Percentiles rank a stretch among this genome's conserved stretches.
These are phyloP conservation scores for Cercophora newfieldiana DNA, from an alignment of 495 filamentous ascomycete species.

Conservation along the genomic window DNA sequence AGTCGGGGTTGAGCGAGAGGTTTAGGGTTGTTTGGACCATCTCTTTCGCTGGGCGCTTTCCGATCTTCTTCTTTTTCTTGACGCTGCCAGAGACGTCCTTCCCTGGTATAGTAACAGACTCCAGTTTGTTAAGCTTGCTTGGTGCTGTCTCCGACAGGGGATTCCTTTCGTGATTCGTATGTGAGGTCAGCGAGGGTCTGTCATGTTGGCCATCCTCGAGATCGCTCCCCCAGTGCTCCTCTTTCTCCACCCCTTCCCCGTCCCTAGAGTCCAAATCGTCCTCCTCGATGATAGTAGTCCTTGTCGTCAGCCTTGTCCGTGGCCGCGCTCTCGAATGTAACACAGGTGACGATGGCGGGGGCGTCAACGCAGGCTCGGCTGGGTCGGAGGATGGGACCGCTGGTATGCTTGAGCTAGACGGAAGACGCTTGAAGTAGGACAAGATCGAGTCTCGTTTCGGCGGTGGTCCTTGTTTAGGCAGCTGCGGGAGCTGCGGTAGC, in stretches of 20 bases:
- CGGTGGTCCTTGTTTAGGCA: neutral
- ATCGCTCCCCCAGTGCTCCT: neutral
- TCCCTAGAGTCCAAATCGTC: neutral
- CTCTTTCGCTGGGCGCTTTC: conserved; percentile 26
- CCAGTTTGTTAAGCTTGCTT: neutral
- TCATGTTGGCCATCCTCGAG: neutral
- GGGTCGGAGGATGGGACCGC: conserved; percentile 12
- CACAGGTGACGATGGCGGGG: conserved; percentile 35
- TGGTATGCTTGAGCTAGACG: conserved; percentile 20
- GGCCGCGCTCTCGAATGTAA: conserved; percentile 20
- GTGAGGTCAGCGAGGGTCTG: neutral
- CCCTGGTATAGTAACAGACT: neutral
- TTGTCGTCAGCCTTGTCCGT: conserved; percentile 41
- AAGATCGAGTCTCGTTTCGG: conserved; percentile 41
- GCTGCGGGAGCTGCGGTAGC: neutral
- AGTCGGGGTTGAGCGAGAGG: conserved; percentile 35
- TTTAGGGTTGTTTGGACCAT: conserved; percentile 48
- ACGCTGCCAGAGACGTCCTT: neutral
- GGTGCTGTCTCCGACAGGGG: neutral
- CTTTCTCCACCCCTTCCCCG: neutral
- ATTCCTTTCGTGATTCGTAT: neutral
- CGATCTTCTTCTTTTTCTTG: conserved; percentile 10
- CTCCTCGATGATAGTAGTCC: conserved; percentile 16
- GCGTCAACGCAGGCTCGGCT: conserved; percentile 17
- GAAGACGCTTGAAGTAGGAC: conserved; percentile 42